Conservation (phyloP, 148 eudicot genomes). For the Agrostemma githago region DNA sequence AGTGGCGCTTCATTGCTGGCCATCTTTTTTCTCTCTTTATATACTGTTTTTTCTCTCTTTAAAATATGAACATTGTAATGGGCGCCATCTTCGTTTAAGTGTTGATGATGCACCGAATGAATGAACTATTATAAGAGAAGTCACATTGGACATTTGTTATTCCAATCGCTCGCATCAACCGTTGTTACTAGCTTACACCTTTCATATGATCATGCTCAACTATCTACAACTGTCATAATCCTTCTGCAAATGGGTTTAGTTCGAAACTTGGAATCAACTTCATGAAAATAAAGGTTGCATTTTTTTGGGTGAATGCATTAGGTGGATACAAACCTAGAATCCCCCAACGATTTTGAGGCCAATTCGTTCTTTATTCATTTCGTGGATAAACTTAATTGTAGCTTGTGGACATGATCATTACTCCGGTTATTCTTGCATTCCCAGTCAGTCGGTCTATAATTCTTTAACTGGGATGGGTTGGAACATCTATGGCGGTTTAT, state of each 20-base stretch:
- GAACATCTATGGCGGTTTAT: not conserved
- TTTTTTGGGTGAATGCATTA: conserved; percentile 18
- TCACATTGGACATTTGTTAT: not conserved
- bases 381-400: not conserved
- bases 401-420: not conserved
- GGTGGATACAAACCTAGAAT: conserved; percentile 84
- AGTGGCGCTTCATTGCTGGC: not conserved
- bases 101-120: not conserved
- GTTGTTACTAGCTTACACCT: not conserved
- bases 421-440: not conserved
- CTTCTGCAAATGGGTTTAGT: not conserved
- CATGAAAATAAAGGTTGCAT: not conserved
- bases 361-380: not conserved
- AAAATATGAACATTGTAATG: no score
- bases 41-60: no score
- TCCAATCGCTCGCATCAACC: not conserved
- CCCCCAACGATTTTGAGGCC: conserved; percentile 62
- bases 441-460: no score
- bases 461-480: no score
- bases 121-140: not conserved
- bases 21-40: no score
- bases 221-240: not conserved
- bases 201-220: not conserved
- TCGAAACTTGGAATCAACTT: not conserved
- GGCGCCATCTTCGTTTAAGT: not conserved